Conservation (phyloP, 768 basidiomycete genomes). For the Tulasnella sp. region DNA sequence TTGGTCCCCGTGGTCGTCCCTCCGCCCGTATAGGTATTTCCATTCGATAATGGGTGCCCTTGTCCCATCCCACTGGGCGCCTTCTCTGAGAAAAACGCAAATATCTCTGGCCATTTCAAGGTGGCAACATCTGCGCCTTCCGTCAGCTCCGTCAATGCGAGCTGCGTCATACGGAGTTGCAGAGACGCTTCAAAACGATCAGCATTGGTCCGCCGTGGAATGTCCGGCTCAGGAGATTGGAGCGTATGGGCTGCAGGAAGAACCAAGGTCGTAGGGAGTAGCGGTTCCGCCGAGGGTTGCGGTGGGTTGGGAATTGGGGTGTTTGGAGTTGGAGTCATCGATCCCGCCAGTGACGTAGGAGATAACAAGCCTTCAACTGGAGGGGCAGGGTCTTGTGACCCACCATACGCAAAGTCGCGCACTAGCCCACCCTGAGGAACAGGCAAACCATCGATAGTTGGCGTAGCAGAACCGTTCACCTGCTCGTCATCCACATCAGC, state of each 20-base stretch:
- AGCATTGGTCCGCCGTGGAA: constrained; percentile 37
- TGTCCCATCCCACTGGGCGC: constrained; percentile 7
- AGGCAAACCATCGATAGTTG: constrained; percentile 1
- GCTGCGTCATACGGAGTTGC: constrained; percentile 77
- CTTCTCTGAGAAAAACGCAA: constrained; percentile 65
- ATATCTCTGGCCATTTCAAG: constrained; percentile 68
- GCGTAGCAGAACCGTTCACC: not conserved
- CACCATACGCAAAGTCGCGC: constrained; percentile 17
- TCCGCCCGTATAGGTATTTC: not conserved
- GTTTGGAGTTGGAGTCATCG: not conserved
- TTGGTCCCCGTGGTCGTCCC: not conserved
- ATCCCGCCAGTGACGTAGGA: not conserved
- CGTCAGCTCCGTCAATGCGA: constrained; percentile 64
- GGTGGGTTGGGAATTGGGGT: not conserved
- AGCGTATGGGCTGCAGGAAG: constrained; percentile 36
- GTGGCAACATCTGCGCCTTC: constrained; percentile 80
- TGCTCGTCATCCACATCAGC: constrained; percentile 9
- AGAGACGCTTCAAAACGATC: constrained; percentile 66
- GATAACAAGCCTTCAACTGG: not conserved
- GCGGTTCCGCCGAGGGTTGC: not conserved
- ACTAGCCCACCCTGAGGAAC: not conserved
- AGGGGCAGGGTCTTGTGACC: constrained; percentile 4
- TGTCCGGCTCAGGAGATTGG: constrained; percentile 36
- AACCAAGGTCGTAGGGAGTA: constrained; percentile 26
- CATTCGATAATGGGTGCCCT: not conserved